Evolutionary conservation across 2,329 filamentous ascomycete genomes (phyloP).

Genomic region (Cladosporium velox): DNA sequence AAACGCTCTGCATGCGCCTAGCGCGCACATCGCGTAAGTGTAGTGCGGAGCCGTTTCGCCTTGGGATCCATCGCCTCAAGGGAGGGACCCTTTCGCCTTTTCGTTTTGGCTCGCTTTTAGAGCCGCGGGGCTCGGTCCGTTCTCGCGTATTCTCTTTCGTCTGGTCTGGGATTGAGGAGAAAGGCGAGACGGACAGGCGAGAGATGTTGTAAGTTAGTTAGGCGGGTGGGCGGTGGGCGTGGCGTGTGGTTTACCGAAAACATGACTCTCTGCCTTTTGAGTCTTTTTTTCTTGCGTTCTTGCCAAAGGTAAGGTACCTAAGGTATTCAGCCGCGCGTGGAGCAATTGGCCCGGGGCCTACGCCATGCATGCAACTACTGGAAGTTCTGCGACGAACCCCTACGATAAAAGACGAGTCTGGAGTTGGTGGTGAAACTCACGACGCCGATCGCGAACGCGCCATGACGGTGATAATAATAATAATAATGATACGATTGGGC

Average conservation of each 20-base stretch:
- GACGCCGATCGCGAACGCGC: neutral
- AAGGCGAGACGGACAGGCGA: neutral
- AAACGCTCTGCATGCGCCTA: neutral
- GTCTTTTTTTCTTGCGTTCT: neutral
- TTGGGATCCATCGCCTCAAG: neutral
- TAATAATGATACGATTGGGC: neutral
- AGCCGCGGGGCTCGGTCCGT: neutral
- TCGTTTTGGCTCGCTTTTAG: neutral
- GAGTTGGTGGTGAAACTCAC: neutral
- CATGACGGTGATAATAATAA: neutral
- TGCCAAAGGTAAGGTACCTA: no score
- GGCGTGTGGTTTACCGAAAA: neutral
- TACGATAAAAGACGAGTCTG: neutral
- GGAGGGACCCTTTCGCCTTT: neutral
- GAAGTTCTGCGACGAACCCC: neutral
- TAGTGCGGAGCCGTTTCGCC: neutral
- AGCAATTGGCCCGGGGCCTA: neutral
- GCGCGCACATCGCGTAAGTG: neutral
- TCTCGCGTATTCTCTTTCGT: neutral
- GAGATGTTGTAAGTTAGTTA: neutral
- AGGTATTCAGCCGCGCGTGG: neutral
- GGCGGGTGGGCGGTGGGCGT: neutral
- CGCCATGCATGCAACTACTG: neutral
- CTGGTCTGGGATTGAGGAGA: neutral
- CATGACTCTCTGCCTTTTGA: neutral